Evolutionary conservation across 2,329 filamentous ascomycete species (phyloP).

Genomic region (Colletotrichum nymphaeae): DNA sequence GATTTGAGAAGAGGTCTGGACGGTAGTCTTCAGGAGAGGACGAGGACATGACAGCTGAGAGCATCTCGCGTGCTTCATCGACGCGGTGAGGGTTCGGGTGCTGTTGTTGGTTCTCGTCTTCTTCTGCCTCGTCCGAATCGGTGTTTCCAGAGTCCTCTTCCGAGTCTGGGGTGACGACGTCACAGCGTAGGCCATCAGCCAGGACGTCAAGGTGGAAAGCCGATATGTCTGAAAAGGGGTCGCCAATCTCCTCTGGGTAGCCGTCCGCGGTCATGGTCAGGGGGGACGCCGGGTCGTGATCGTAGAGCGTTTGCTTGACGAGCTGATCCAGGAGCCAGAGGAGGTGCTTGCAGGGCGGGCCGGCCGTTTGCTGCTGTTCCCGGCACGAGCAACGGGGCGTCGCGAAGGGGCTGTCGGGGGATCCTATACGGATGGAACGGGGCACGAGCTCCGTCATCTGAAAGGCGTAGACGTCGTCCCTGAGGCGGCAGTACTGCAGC

Average conservation of each 20-base stretch:
- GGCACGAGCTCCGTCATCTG: conserved; percentile 66
- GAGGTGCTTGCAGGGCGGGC: conserved; percentile 60
- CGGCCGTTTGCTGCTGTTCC: conserved; percentile 36
- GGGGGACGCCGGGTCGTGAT: conserved; percentile 48
- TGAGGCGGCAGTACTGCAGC: conserved; percentile 61
- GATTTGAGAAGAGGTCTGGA: conserved; percentile 56
- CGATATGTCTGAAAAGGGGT: conserved; percentile 61
- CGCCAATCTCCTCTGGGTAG: conserved; percentile 58
- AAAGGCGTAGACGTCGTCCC: conserved; percentile 63
- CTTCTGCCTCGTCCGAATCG: conserved; percentile 17
- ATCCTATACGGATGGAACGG: conserved; percentile 62
- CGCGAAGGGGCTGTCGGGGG: conserved; percentile 51
- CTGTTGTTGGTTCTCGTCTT: neutral
- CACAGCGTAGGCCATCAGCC: conserved; percentile 63
- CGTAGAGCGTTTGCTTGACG: conserved; percentile 58
- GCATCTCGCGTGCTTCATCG: conserved; percentile 62
- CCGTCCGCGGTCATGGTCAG: conserved; percentile 57
- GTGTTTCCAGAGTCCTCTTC: conserved; percentile 18
- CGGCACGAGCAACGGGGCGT: conserved; percentile 60
- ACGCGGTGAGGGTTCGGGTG: conserved; percentile 50
- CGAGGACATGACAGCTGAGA: conserved; percentile 54
- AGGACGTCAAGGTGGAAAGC: conserved; percentile 63
- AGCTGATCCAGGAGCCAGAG: conserved; percentile 67
- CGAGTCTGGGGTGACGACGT: conserved; percentile 45
- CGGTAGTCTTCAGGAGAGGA: conserved; percentile 55